Evolutionary conservation across 768 basidiomycete genomes (phyloP).

Genomic region (Tylopilus rubrobrunneus): DNA sequence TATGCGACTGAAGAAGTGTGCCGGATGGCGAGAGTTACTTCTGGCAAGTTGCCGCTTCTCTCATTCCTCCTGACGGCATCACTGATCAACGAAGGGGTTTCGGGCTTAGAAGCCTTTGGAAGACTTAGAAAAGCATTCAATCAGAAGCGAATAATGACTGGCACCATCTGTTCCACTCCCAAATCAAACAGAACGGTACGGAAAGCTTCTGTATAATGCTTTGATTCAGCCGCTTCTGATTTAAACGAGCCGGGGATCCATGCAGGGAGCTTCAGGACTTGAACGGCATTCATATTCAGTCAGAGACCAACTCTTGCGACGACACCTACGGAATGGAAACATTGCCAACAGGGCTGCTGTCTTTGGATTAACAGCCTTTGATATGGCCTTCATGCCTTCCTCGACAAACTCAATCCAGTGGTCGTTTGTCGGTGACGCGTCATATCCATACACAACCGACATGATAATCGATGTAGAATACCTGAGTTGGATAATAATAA

Average conservation of each 20-base stretch:
- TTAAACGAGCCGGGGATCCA: slow-evolving; percentile 27
- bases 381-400: slow-evolving; percentile 14
- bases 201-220: slow-evolving; percentile 17
- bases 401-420: slow-evolving; percentile 20
- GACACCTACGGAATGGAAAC: slow-evolving; percentile 27
- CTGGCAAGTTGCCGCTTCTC: slow-evolving; percentile 14
- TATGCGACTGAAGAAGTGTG: slow-evolving; percentile 23
- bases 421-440: slow-evolving; percentile 17
- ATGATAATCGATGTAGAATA: slow-evolving; percentile 25
- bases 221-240: slow-evolving; percentile 15
- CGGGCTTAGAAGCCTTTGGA: slow-evolving; percentile 15
- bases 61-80: slow-evolving; percentile 19
- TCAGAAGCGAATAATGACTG: not conserved
- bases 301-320: not conserved
- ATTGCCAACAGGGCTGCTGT: slow-evolving; percentile 19
- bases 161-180: slow-evolving; percentile 22
- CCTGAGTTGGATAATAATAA: slow-evolving; percentile 13
- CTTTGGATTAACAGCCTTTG: slow-evolving; percentile 15
- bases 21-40: slow-evolving; percentile 18
- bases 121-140: not conserved
- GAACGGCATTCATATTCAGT: not conserved
- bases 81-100: slow-evolving; percentile 20
- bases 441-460: slow-evolving; percentile 27
- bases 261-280: slow-evolving; percentile 23
- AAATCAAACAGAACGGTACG: slow-evolving; percentile 20